Conservation (phyloP, 2,329 filamentous ascomycete species). For the Dactylellina parvicollis region DNA sequence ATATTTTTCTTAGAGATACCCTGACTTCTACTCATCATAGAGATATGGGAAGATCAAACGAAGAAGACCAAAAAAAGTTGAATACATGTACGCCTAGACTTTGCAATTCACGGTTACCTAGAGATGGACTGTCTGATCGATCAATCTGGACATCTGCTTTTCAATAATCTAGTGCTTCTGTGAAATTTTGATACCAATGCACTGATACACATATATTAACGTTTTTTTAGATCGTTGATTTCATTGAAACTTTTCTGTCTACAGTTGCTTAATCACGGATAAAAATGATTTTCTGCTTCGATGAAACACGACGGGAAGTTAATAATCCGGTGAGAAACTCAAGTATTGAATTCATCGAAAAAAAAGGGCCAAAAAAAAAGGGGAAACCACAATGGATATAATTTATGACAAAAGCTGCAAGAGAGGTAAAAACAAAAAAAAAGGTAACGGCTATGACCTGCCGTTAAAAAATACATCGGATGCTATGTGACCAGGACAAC, state of each 20-base stretch:
- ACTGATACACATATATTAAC: too few species aligned
- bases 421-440: constrained; percentile 1
- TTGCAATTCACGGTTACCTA: not conserved
- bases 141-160: too few species aligned
- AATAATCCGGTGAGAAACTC: too few species aligned
- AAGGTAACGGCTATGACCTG: constrained; percentile 32
- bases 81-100: not conserved
- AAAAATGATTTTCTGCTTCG: too few species aligned
- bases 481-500: not conserved
- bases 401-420: constrained; percentile 14
- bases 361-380: not conserved
- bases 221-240: too few species aligned
- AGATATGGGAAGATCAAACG: not conserved
- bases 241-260: too few species aligned
- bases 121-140: too few species aligned
- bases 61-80: not conserved
- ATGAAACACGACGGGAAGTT: too few species aligned
- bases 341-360: not conserved
- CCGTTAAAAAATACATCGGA: constrained; percentile 26
- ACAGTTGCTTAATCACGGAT: too few species aligned
- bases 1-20: not conserved
- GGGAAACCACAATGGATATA: constrained; percentile 12
- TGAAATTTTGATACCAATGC: too few species aligned
- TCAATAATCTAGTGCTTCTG: too few species aligned
- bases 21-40: not conserved